Base-by-base conservation (phyloP, 768 basidiomycete species). In the Rhodotorula babjevae region DNA sequence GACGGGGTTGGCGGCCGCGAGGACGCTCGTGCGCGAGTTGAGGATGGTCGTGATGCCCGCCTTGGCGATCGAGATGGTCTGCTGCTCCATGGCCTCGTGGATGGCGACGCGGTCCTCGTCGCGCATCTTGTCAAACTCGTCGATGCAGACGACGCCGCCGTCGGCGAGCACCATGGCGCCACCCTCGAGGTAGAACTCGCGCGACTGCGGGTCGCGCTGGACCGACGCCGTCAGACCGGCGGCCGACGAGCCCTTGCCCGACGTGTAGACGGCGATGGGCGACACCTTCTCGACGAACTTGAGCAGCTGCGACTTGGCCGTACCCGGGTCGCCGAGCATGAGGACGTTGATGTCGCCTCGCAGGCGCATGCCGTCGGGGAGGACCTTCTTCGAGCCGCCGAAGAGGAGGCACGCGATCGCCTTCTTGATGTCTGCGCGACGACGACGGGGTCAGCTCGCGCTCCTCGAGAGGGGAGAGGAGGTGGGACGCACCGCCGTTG, bases 51-150 rank as follows among this genome's bases (percentile, higher is more conserved):
- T 97, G 67, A 99, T 99, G 72, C 95, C 96, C 9, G 96, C 96
- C 81, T 99, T 98, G 27, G 95, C 95, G 74, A 99, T 97, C 3
- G 96, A 98, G 77, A 99, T 98, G 0, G 96, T 99, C 79, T 61
- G 71, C 79, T 99, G 96, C 79, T 99, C 96, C 96, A 99, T 99
- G 23, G 95, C 96, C 83, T 98, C 96, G 82, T 98, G 96, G 71
- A 98, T 98, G 0, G 96, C 96, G 10, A 98, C 96, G 67, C 96
- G 88, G 80, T 99, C 96, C 81, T 98, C 95, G 77, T 99, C 96
- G 52, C 95, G 85, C 96, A 99, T 99, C 84, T 99, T 99, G 83
- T 99, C 96, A 78, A 99, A 99, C 81, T 99, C 96, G 78, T 99
- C 96, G 79, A 99, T 99, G 79, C 96, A 98, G 52, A 98, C 96